Evolutionary conservation across 2,329 filamentous ascomycete genomes (phyloP).

Genomic region (Aspergillus cejpii): DNA sequence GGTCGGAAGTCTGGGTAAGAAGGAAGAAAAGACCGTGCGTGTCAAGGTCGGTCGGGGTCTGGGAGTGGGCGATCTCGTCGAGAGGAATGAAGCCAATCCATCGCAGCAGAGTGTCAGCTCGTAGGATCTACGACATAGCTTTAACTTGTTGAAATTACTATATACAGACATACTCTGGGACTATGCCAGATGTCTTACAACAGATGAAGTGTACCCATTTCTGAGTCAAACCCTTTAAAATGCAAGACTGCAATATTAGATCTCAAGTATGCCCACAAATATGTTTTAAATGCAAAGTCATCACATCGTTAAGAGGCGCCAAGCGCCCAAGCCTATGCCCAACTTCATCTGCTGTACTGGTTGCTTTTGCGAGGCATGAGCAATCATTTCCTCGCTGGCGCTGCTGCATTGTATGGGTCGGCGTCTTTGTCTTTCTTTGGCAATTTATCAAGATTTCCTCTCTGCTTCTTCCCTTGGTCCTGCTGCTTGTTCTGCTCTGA

Average conservation of each 20-base stretch:
- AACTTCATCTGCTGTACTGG: too few species aligned
- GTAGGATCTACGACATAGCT: neutral
- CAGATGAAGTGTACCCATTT: too few species aligned
- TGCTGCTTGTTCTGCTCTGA: conserved; percentile 1
- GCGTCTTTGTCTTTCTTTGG: neutral
- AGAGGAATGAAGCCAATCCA: conserved; percentile 40
- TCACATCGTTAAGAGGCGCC: neutral
- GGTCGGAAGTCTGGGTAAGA: conserved; percentile 58
- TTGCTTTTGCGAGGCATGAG: too few species aligned
- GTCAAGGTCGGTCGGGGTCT: conserved; percentile 75
- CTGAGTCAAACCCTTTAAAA: too few species aligned
- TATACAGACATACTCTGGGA: too few species aligned
- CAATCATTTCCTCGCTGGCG: too few species aligned
- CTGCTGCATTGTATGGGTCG: neutral
- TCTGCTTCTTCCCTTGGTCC: conserved; percentile 1
- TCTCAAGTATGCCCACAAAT: neutral
- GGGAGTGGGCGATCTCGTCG: conserved; percentile 61
- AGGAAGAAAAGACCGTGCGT: conserved; percentile 62
- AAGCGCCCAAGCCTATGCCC: too few species aligned
- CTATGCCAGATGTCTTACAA: too few species aligned
- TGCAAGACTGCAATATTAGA: neutral
- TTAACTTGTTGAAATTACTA: too few species aligned
- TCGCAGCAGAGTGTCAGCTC: neutral
- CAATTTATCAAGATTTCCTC: neutral
- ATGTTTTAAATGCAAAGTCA: neutral